Base-by-base conservation (phyloP, 768 basidiomycete species). In the Baorangia bicolor region DNA sequence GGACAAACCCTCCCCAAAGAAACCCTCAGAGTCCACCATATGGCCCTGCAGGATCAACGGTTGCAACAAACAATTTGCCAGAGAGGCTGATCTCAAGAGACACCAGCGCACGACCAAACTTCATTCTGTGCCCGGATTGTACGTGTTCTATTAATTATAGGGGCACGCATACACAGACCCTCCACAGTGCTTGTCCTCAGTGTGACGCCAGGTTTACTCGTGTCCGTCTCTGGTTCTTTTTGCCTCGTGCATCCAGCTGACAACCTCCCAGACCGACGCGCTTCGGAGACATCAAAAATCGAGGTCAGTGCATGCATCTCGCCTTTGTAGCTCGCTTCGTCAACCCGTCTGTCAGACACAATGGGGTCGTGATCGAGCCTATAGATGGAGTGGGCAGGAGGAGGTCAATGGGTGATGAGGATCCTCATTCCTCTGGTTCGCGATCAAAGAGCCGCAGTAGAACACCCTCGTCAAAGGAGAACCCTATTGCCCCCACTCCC, bases 31-130 rank as follows among this genome's bases (percentile, higher is more conserved):
- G 57, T 75, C 83, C 3, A 80, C 82, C 8, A 67, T 84, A 44
- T 91, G 89, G 89, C 87, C 89, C 8, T 91, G 89, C 77, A 84
- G 83, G 69, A 90, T 91, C 67, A 81, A 85, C 65, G 89, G 87
- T 30, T 91, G 89, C 74, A 84, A 82, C 73, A 91, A 90, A 72
- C 83, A 88, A 67, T 91, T 91, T 66, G 88, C 87, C 43, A 80
- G 89, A 50, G 89, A 91, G 71, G 89, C 89, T 16, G 89, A 91
- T 76, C 73, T 91, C 59, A 90, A 90, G 76, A 69, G 89, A 63
- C 89, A 91, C 69, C 89, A 90, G 67, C 77, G 87, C 68, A 91
- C 89, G 31, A 90, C 89, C 23, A 91, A 88, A 69, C 70, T 80
- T 45, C 89, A 91, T 73, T 86, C 86, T 4, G 75, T 86, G 69